Evolutionary conservation across 2,329 filamentous ascomycete genomes (phyloP), one percentile per base, ranked within the genome.

Genomic region (Stemphylium beticola): DNA sequence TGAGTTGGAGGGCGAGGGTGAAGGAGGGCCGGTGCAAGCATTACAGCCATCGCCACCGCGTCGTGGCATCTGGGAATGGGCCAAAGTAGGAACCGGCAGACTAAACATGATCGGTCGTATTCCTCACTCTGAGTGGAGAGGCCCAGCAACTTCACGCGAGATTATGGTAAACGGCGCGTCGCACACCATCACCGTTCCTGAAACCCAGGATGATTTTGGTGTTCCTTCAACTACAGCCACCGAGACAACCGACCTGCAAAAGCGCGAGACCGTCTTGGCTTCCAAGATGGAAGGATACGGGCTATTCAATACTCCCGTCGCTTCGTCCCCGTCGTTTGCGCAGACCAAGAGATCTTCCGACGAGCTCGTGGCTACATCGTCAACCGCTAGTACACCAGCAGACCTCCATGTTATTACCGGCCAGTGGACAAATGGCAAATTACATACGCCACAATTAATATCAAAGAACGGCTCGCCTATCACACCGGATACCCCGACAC

Each of bases 31-130:
- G 9, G 48, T 38, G 33, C 47, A 51, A n/a, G 22, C 44, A 14
- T 39, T 53, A 14, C 60, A 63, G 10, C 58, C 60, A 17, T 60
- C 61, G 17, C 61, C 68, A 11, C 61, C 67, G 7, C 62, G 65
- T 11, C 61, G 69, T 14, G 66, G 70, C 2, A 61, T 75, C 11
- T 75, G 71, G 72, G 62, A 72, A 20, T 75, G 73, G 73, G 70
- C 71, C 11, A 67, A 60, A 38, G 61, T 49, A 15, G 71, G 72
- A 6, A 68, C 68, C 8, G 69, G 68, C 22, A 59, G 58, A 38
- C 24, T 73, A 12, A 67, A 58, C 20, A 62, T 70, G n/a, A 69
- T 74, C 33, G 66, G 69, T 6, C 61, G 67, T 7, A 59, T 69
- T 33, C 65, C 71, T 2, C 68, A 70, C 18, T 63, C 65, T 15